Conservation (phyloP, 805 yeast genomes). For the Candida peoriensis region DNA sequence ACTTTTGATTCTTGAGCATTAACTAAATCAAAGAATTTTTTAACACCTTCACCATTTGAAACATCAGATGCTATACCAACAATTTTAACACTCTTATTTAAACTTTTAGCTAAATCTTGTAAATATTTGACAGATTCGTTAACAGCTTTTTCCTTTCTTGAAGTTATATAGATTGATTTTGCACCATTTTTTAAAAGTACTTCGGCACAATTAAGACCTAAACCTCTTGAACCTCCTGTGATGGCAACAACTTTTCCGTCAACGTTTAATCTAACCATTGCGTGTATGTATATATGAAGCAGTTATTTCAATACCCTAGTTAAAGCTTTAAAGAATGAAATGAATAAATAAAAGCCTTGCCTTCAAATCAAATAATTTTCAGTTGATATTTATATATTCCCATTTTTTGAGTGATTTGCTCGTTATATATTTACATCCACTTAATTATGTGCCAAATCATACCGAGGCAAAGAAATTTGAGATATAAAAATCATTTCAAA, state of each 20-base stretch:
- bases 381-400: too few species aligned
- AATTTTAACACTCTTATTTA: conserved; percentile 27
- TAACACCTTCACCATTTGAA: conserved; percentile 43
- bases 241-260: conserved; percentile 60
- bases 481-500: too few species aligned
- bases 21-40: conserved; percentile 38
- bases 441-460: too few species aligned
- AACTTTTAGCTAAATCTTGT: conserved; percentile 24
- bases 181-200: conserved; percentile 60
- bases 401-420: too few species aligned
- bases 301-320: too few species aligned
- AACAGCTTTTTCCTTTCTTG: conserved; percentile 60
- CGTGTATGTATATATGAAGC: too few species aligned
- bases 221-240: conserved; percentile 75
- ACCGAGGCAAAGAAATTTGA: too few species aligned
- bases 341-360: too few species aligned
- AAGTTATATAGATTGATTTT: conserved; percentile 52
- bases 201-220: conserved; percentile 66
- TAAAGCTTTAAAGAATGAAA: too few species aligned
- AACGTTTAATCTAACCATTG: conserved; percentile 36
- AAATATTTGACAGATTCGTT: conserved; percentile 44
- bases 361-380: too few species aligned
- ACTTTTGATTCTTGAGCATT: conserved; percentile 36
- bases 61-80: conserved; percentile 53
- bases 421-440: too few species aligned